A percentile compares a stretch with the other conserved stretches of the same genome.
Conservation (phyloP, 495 filamentous ascomycete species). For the Darksidea phi region DNA sequence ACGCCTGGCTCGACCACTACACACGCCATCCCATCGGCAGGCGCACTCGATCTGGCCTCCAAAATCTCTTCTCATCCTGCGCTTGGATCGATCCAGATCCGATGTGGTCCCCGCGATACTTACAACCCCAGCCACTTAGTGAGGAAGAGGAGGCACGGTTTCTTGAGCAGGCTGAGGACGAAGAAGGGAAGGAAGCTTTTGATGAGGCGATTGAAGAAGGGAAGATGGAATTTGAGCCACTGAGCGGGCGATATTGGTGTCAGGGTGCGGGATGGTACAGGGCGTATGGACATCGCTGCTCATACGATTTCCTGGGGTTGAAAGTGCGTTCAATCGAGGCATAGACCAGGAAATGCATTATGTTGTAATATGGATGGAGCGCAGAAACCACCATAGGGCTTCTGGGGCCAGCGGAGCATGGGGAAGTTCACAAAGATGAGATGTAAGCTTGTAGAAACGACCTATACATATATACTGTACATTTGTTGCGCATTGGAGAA, state of each 20-base stretch:
- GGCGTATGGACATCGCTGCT: too few species aligned
- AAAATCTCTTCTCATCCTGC: constrained; percentile 54
- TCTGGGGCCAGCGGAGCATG: too few species aligned
- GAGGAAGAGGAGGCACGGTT: constrained; percentile 69
- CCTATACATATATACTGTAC: too few species aligned
- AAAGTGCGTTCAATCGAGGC: too few species aligned
- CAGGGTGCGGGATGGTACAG: neutral
- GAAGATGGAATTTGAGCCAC: constrained; percentile 62
- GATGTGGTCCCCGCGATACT: constrained; percentile 58
- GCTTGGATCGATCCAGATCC: constrained; percentile 48
- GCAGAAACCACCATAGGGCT: too few species aligned
- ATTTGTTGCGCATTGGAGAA: too few species aligned
- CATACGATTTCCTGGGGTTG: too few species aligned
- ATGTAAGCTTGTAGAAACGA: too few species aligned
- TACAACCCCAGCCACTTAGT: constrained; percentile 67
- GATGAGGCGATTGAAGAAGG: constrained; percentile 58
- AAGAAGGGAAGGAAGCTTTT: constrained; percentile 57
- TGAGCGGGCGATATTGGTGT: constrained; percentile 23
- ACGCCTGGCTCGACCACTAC: constrained; percentile 40
- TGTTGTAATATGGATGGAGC: too few species aligned
- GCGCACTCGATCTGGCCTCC: constrained; percentile 47
- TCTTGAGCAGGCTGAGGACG: constrained; percentile 58
- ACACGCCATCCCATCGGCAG: constrained; percentile 13
- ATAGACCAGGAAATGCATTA: too few species aligned
- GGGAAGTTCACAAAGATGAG: too few species aligned